Percentiles rank a stretch among this genome's conserved stretches.
These are phyloP conservation scores for Tricholoma terreum DNA, from an alignment of 768 basidiomycete species.

Conservation along the genomic window DNA sequence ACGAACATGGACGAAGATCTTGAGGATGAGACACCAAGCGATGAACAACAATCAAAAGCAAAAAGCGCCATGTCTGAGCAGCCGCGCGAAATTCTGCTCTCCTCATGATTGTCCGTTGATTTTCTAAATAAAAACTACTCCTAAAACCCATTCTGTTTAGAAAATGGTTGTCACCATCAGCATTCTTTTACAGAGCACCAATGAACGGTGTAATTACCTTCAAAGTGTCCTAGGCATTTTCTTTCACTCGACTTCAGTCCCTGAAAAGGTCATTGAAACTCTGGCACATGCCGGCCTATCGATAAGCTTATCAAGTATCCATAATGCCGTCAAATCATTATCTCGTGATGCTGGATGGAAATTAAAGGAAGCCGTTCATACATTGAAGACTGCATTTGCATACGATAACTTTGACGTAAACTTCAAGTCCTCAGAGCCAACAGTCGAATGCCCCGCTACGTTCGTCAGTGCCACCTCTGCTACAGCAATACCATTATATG, in stretches of 20 bases:
- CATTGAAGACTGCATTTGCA: conserved; percentile 20
- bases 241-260: conserved; percentile 32
- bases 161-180: neutral
- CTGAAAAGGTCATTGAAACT: conserved; percentile 23
- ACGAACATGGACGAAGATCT: neutral
- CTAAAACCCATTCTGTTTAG: neutral
- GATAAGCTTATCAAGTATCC: conserved; percentile 16
- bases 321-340: conserved; percentile 15
- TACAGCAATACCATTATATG: conserved; percentile 19
- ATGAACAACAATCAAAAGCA: neutral
- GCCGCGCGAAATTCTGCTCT: neutral
- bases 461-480: conserved; percentile 29
- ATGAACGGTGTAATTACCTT: conserved; percentile 9
- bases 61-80: neutral
- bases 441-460: conserved; percentile 19
- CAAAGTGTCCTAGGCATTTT: conserved; percentile 22
- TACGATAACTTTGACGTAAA: conserved; percentile 40
- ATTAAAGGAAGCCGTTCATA: conserved; percentile 15
- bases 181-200: conserved; percentile 1
- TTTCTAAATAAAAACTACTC: neutral
- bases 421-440: conserved; percentile 22
- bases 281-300: conserved; percentile 23
- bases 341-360: conserved; percentile 13
- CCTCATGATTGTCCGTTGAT: neutral
- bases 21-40: too few relatives aligned